Evolutionary conservation across 2,329 filamentous ascomycete species (phyloP), one percentile per base, ranked within the genome.

Genomic region (Plenodomus tracheiphilus): DNA sequence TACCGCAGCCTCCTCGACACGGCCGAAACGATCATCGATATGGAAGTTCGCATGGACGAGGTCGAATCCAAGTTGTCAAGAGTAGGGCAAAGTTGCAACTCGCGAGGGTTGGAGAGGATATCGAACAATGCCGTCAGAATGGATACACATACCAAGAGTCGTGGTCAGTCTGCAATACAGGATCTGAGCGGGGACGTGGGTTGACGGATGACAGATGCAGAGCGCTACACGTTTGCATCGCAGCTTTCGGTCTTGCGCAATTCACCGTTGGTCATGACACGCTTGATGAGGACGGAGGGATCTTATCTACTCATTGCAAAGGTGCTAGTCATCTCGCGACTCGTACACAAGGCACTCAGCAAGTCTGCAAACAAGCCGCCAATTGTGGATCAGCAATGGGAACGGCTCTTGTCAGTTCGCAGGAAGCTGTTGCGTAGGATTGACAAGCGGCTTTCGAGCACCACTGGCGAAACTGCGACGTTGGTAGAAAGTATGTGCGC

Each of bases 1-100:
- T 97, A 97, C 74, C 88, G 93, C 59, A 90, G 94, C 63, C 84
- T 97, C 8, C 84, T 97, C 20, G 89, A 89, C 43, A 97, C 93
- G 0, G 93, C 93, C 46, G 92, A 97, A 74, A 86, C 86, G n/a
- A 97, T 97, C 59, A 88, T 97, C 46, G 82, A 86, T 52, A 96
- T 97, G 90, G 88, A 90, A 59, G 75, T 74, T 34, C 85, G 93
- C 67, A 93, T 94, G 75, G 82, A 86, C 52, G 76, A 79, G 11
- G 87, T 91, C 15, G 91, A 96, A 71, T 76, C 79, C 4, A 82
- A 85, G 32, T 79, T 97, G 43, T 82, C 82, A 15, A 79, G 80
- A 50, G 87, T 96, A 75, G 89, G 90, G 39, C 82, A 83, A 36
- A 83, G 84, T 47, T 97, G 93, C 73, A 91, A 92, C 43, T 82